Conservation (phyloP, 495 filamentous ascomycete genomes). For the Articulospora tetracladia region DNA sequence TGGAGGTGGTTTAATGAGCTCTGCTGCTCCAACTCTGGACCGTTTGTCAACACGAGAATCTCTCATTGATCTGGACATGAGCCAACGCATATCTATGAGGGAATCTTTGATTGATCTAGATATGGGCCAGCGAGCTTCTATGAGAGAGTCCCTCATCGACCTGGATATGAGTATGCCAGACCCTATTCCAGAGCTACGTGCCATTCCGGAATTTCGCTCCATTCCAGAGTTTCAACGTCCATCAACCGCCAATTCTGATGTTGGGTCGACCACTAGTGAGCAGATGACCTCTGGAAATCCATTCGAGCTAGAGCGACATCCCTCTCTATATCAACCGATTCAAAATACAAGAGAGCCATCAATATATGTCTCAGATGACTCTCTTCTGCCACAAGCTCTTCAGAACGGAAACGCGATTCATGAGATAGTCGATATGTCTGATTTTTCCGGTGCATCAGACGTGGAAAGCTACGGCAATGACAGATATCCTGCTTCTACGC, state of each 20-base stretch:
- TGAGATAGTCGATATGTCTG: conserved; percentile 18
- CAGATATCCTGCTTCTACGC: neutral
- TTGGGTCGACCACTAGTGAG: conserved; percentile 21
- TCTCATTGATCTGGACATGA: conserved; percentile 7
- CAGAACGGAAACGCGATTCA: neutral
- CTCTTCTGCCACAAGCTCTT: conserved; percentile 11
- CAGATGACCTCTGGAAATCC: conserved; percentile 37
- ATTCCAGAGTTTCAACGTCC: conserved; percentile 31
- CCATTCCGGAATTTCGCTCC: neutral
- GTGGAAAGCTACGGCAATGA: conserved; percentile 10
- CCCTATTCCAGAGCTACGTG: neutral
- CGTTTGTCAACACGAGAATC: conserved; percentile 9
- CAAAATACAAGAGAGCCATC: conserved; percentile 35
- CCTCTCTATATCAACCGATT: conserved; percentile 39
- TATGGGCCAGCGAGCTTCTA: conserved; percentile 36
- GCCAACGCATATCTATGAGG: conserved; percentile 5
- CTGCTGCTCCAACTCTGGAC: conserved; percentile 1
- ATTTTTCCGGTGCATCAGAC: conserved; percentile 22
- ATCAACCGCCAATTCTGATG: conserved; percentile 52
- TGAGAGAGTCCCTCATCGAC: conserved; percentile 12
- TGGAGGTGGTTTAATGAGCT: conserved; percentile 25
- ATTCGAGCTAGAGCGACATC: conserved; percentile 51
- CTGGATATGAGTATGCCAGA: neutral
- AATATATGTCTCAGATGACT: conserved; percentile 49
- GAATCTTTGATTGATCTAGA: conserved; percentile 42